These are phyloP conservation scores for Hyparrhenia diplandra DNA, from an alignment of 176 grass and related monocot genomes.

Conservation along the genomic window DNA sequence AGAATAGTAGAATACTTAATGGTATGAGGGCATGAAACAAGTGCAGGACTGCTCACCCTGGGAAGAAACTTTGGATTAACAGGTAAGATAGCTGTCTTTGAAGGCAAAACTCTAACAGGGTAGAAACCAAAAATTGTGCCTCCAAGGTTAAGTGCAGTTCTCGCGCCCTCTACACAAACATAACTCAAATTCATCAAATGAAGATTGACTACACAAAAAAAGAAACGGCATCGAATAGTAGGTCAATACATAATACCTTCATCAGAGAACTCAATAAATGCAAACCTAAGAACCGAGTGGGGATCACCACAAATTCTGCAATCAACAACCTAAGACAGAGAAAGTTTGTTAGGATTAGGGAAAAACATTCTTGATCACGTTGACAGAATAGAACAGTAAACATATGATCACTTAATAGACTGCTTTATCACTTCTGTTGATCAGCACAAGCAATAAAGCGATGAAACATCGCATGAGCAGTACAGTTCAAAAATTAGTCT, in stretches of 20 bases:
- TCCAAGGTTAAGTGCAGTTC: slow-evolving; percentile 67
- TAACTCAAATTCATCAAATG: slow-evolving; percentile 15
- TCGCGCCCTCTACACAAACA: slow-evolving; percentile 55
- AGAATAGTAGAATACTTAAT: neutral
- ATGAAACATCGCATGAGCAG: neutral
- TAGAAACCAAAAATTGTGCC: slow-evolving; percentile 91
- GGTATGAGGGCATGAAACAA: neutral
- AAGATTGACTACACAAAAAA: neutral
- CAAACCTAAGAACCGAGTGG: slow-evolving; percentile 89
- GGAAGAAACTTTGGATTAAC: slow-evolving; percentile 99
- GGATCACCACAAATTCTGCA: slow-evolving; percentile 93
- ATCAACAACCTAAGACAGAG: slow-evolving; percentile 62
- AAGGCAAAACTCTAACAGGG: slow-evolving; percentile 93
- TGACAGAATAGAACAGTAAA: neutral
- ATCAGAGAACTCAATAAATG: slow-evolving; percentile 89
- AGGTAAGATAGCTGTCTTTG: slow-evolving; percentile 96
- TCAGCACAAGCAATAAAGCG: neutral
- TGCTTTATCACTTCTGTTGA: neutral
- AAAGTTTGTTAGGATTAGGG: neutral
- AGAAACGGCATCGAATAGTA: neutral
- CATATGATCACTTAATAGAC: neutral
- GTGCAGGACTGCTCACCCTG: slow-evolving; percentile 34
- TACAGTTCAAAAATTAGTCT: neutral
- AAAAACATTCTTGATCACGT: neutral
- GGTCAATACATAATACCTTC: slow-evolving; percentile 52